phyloP scores from a whole-genome alignment of 176 grass and related monocot genomes.

The Aegilops sharonensis region DNA sequence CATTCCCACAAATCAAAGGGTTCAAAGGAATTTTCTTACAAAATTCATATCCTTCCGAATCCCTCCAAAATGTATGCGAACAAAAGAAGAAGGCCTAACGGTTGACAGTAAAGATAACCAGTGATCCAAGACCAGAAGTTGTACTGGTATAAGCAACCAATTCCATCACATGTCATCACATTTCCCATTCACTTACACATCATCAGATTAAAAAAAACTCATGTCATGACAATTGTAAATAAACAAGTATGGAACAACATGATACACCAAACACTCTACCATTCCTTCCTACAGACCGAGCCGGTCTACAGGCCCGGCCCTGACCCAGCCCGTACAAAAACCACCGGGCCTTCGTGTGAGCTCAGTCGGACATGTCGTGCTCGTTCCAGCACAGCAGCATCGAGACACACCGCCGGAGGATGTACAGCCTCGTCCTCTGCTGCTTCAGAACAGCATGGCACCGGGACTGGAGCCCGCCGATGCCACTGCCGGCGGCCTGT shows the following conservation, averaged over 20 bases:
- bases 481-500: constrained; percentile 4
- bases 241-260: neutral
- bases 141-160: too few species aligned
- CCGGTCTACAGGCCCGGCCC: neutral
- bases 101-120: too few species aligned
- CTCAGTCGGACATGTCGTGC: constrained; percentile 64
- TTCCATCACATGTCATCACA: too few species aligned
- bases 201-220: neutral
- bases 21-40: too few species aligned
- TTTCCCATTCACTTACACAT: too few species aligned
- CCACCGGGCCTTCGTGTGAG: neutral
- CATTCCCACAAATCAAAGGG: too few species aligned
- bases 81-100: too few species aligned
- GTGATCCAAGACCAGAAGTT: too few species aligned
- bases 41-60: too few species aligned
- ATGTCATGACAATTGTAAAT: neutral
- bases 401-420: constrained; percentile 68
- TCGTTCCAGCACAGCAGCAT: constrained; percentile 89
- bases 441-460: constrained; percentile 75
- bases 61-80: too few species aligned
- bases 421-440: constrained; percentile 80
- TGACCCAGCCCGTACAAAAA: neutral
- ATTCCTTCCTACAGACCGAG: neutral
- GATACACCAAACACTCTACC: neutral
- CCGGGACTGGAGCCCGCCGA: constrained; percentile 45